phyloP scores from a whole-genome alignment of 306 rosid species.

The Purshia tridentata region DNA sequence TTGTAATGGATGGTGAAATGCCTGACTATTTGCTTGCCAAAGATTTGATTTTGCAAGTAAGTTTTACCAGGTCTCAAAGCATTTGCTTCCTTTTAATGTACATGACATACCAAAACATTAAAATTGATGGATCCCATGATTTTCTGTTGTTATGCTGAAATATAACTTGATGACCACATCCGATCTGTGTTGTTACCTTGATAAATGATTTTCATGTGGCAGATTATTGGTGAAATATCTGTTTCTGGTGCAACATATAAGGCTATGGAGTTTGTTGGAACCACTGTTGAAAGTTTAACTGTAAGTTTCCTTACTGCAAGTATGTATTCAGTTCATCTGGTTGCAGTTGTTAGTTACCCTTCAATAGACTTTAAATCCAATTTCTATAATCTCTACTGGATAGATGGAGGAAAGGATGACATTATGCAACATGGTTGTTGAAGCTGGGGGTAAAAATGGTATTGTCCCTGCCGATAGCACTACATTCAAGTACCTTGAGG shows the following conservation, averaged over 20 bases:
- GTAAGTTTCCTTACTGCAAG: conserved; percentile 40
- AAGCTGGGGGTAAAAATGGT: conserved; percentile 95
- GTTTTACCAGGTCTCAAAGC: conserved; percentile 18
- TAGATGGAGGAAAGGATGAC: conserved; percentile 98
- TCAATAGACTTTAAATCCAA: neutral
- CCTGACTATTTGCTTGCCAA: conserved; percentile 89
- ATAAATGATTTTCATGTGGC: conserved; percentile 20
- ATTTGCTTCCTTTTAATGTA: conserved; percentile 5
- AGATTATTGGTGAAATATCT: conserved; percentile 93
- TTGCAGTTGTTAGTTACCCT: neutral
- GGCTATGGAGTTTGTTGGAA: conserved; percentile 90
- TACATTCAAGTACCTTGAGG: conserved; percentile 88
- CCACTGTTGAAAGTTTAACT: conserved; percentile 79
- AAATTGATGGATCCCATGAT: neutral
- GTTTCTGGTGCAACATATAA: conserved; percentile 94
- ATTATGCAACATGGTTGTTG: conserved; percentile 90
- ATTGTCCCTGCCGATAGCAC: conserved; percentile 79
- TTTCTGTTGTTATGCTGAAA: neutral
- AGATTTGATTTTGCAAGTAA: conserved; percentile 90
- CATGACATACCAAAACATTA: neutral
- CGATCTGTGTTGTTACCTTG: neutral
- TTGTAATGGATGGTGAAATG: conserved; percentile 93
- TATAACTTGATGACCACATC: neutral
- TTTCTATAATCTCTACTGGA: neutral
- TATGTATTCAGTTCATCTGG: conserved; percentile 10